These are phyloP conservation scores for Periconia sp. DNA, from an alignment of 2,329 filamentous ascomycete species.

Conservation along the genomic window DNA sequence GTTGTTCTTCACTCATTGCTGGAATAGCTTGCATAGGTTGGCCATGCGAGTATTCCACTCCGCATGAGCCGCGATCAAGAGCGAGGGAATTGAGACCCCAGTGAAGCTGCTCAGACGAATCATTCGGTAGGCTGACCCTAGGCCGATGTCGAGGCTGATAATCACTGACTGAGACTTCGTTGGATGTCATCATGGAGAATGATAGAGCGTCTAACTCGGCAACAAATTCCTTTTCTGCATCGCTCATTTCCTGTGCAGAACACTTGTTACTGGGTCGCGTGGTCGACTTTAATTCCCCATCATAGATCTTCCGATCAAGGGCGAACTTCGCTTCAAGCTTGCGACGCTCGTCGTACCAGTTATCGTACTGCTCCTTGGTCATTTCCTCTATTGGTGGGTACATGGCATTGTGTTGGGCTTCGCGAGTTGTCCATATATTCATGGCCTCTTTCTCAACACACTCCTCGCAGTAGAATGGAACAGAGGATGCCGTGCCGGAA, in stretches of 20 bases:
- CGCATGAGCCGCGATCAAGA: conserved; percentile 40
- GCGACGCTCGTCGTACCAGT: conserved; percentile 37
- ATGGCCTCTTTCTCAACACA: conserved; percentile 35
- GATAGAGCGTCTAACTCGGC: conserved; percentile 39
- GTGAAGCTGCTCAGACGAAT: conserved; percentile 43
- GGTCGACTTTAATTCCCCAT: conserved; percentile 28
- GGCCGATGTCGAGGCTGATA: conserved; percentile 19
- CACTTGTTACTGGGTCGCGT: conserved; percentile 38
- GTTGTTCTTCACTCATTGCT: conserved; percentile 25
- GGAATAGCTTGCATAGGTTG: conserved; percentile 16
- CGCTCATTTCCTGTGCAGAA: conserved; percentile 33
- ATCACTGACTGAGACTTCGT: conserved; percentile 14
- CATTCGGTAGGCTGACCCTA: conserved; percentile 33
- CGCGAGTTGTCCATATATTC: conserved; percentile 34
- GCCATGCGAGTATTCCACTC: conserved; percentile 34
- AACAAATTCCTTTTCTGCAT: conserved; percentile 39
- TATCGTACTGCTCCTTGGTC: conserved; percentile 38
- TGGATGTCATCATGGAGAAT: conserved; percentile 33
- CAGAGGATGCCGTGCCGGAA: conserved; percentile 16
- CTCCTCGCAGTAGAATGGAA: conserved; percentile 40
- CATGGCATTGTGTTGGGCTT: conserved; percentile 31
- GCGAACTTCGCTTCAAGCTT: conserved; percentile 34
- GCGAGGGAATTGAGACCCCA: conserved; percentile 41
- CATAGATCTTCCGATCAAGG: conserved; percentile 32
- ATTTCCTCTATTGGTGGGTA: conserved; percentile 37